Evolutionary conservation across 768 basidiomycete genomes (phyloP).

Genomic region (Suillus plorans): DNA sequence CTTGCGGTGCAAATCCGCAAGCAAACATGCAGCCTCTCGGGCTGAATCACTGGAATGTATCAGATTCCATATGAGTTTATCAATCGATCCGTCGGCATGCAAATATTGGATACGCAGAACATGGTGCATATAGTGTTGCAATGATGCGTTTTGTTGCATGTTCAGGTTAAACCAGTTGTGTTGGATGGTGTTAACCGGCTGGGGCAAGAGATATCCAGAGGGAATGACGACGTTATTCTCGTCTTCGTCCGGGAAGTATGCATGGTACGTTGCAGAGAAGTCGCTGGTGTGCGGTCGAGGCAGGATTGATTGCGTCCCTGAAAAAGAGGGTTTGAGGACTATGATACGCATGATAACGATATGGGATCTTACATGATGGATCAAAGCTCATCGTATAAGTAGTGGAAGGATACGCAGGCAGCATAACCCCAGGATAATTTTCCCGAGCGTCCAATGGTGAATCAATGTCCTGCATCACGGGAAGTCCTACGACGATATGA

Average conservation of each 20-base stretch:
- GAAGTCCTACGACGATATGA: slow-evolving; percentile 23
- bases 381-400: slow-evolving; percentile 55
- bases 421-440: slow-evolving; percentile 29
- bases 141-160: slow-evolving; percentile 19
- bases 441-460: slow-evolving; percentile 27
- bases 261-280: slow-evolving; percentile 23
- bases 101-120: slow-evolving; percentile 72
- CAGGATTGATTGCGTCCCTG: slow-evolving; percentile 40
- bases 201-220: slow-evolving; percentile 16
- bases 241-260: slow-evolving; percentile 14
- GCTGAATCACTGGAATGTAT: slow-evolving; percentile 49
- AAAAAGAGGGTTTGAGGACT: slow-evolving; percentile 62
- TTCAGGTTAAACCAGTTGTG: slow-evolving; percentile 13
- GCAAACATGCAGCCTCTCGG: slow-evolving; percentile 58
- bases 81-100: slow-evolving; percentile 52
- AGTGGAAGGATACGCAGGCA: slow-evolving; percentile 28
- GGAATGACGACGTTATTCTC: slow-evolving; percentile 23
- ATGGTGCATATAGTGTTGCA: slow-evolving; percentile 53
- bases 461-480: slow-evolving; percentile 29
- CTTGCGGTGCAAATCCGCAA: slow-evolving; percentile 56
- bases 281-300: slow-evolving; percentile 28
- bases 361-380: slow-evolving; percentile 67
- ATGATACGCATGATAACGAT: slow-evolving; percentile 65
- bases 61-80: slow-evolving; percentile 49
- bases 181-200: background rate